Percentiles rank a stretch among this genome's conserved stretches.
phyloP scores from a whole-genome alignment of 148 eudicot species.

The Chenopodium suecicum region DNA sequence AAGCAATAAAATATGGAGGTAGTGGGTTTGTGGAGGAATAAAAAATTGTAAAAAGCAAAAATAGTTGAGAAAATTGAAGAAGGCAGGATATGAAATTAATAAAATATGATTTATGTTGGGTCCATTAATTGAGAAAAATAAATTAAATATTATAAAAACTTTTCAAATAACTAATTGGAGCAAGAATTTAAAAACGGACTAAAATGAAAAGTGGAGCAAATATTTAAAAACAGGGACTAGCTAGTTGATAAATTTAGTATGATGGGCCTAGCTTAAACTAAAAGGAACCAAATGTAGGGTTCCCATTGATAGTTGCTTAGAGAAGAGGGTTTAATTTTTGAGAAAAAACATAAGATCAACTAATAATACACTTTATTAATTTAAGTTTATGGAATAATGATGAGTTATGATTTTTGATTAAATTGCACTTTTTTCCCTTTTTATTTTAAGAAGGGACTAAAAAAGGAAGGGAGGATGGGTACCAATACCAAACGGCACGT shows the following conservation, averaged over 20 bases:
- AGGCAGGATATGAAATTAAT: too few species aligned
- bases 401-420: neutral
- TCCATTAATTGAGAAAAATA: too few species aligned
- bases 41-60: too few species aligned
- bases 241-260: neutral
- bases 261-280: conserved; percentile 11
- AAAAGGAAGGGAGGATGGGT: neutral
- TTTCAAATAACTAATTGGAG: too few species aligned
- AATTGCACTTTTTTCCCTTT: neutral
- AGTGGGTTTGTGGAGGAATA: too few species aligned
- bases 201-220: too few species aligned
- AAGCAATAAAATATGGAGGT: too few species aligned
- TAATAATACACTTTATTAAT: neutral
- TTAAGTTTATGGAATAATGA: conserved; percentile 5
- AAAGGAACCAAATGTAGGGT: neutral
- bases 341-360: neutral
- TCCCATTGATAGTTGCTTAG: conserved; percentile 14
- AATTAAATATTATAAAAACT: too few species aligned
- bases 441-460: neutral
- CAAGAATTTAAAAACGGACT: too few species aligned
- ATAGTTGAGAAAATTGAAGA: too few species aligned
- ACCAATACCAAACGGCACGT: conserved; percentile 41
- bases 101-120: too few species aligned
- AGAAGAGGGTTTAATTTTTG: neutral
- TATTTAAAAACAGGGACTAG: too few species aligned